These are phyloP conservation scores for Xylona heveae DNA, from an alignment of 495 filamentous ascomycete species.

Conservation along the genomic window DNA sequence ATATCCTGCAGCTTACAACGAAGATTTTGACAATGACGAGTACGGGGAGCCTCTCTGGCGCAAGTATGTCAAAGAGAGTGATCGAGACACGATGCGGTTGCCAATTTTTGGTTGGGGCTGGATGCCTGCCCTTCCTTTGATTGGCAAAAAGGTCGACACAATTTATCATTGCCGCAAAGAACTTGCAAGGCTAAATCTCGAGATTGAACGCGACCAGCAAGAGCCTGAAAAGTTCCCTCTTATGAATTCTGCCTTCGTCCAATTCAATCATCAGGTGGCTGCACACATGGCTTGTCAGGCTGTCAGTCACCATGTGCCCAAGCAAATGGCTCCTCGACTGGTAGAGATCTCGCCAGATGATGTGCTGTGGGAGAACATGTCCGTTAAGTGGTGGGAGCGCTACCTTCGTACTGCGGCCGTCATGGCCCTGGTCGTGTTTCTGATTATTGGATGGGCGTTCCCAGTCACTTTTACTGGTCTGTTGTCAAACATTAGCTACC, in stretches of 20 bases:
- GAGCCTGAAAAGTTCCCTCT: conserved; percentile 72
- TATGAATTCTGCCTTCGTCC: conserved; percentile 96
- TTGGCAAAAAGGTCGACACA: conserved; percentile 85
- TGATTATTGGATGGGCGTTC: conserved; percentile 80
- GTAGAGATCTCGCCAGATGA: conserved; percentile 88
- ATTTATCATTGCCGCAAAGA: conserved; percentile 84
- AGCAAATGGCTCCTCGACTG: conserved; percentile 80
- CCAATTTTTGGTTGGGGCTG: conserved; percentile 60
- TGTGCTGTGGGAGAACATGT: conserved; percentile 97
- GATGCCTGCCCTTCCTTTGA: conserved; percentile 56
- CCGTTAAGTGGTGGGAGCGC: conserved; percentile 82
- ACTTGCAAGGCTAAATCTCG: conserved; percentile 70
- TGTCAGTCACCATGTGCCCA: conserved; percentile 76
- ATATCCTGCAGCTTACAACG: conserved; percentile 52
- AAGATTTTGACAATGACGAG: conserved; percentile 39
- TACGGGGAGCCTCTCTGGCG: conserved; percentile 57
- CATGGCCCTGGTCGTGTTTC: conserved; percentile 40
- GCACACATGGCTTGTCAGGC: conserved; percentile 97
- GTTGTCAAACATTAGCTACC: conserved; percentile 49
- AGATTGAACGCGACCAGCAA: conserved; percentile 82
- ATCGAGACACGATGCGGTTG: conserved; percentile 73
- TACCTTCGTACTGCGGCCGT: conserved; percentile 55
- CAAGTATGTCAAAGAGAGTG: conserved; percentile 56
- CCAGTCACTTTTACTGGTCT: conserved; percentile 77
- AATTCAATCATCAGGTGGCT: conserved; percentile 95